Evolutionary conservation across 257 asterid genomes (phyloP).

Genomic region (Primulina huaijiensis): DNA sequence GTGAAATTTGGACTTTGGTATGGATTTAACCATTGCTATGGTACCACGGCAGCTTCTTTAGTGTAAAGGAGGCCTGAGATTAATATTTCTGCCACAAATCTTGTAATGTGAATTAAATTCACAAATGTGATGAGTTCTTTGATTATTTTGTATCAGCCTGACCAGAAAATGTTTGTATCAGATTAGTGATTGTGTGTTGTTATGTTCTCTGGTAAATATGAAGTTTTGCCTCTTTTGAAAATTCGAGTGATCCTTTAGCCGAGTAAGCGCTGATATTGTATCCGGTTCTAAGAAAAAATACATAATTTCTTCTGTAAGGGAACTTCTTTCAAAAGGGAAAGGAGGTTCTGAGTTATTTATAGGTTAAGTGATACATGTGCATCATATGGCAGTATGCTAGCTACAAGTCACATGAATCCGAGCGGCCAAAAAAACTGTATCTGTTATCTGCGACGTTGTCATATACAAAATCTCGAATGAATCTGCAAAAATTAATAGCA

Average conservation of each 20-base stretch:
- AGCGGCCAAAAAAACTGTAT: conserved; percentile 71
- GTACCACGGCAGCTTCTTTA: conserved; percentile 26
- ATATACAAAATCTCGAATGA: conserved; percentile 66
- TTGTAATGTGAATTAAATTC: conserved; percentile 17
- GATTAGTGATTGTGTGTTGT: conserved; percentile 4
- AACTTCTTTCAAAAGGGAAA: too few relatives aligned
- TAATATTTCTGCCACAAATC: conserved; percentile 11
- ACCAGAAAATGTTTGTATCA: conserved; percentile 4
- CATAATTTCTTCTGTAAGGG: too few relatives aligned
- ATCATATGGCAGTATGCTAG: conserved; percentile 14
- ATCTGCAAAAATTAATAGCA: conserved; percentile 48
- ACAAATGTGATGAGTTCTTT: not conserved
- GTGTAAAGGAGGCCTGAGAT: conserved; percentile 14
- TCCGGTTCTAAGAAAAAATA: not conserved
- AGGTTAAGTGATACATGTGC: too few relatives aligned
- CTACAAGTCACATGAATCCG: conserved; percentile 80
- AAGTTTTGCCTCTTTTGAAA: not conserved
- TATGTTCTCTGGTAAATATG: not conserved
- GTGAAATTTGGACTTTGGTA: conserved; percentile 66
- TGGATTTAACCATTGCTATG: conserved; percentile 63
- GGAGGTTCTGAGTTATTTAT: too few relatives aligned
- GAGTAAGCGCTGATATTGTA: not conserved
- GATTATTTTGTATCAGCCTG: conserved; percentile 2
- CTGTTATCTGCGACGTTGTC: conserved; percentile 84
- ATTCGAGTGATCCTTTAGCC: not conserved